Percentiles rank a stretch among this genome's conserved stretches.
phyloP scores from a whole-genome alignment of 306 rosid species.

The Urtica urens region DNA sequence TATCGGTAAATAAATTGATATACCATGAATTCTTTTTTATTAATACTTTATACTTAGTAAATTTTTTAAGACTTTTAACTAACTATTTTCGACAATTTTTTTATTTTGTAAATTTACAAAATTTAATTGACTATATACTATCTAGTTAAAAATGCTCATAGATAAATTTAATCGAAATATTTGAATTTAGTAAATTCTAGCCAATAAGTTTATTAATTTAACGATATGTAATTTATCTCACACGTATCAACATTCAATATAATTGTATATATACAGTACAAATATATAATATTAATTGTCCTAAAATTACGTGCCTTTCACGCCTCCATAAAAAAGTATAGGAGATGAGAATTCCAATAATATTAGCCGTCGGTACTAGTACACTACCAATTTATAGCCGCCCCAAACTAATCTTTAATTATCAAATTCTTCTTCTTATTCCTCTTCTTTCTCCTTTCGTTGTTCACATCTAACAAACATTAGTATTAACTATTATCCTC shows the following conservation, averaged over 20 bases:
- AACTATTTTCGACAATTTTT: no score
- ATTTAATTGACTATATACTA: no score
- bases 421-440: not conserved
- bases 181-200: no score
- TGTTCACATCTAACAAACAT: not conserved
- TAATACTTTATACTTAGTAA: no score
- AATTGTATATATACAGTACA: not conserved
- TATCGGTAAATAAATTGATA: no score
- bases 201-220: no score
- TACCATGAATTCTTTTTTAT: no score
- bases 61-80: no score
- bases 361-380: not conserved
- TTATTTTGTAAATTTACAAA: no score
- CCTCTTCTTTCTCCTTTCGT: not conserved
- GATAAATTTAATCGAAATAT: no score
- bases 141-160: no score
- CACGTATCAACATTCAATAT: not conserved
- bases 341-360: not conserved
- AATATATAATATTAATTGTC: not conserved
- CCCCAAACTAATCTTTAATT: constrained; percentile 13
- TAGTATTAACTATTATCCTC: not conserved
- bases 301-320: constrained; percentile 28
- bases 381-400: constrained; percentile 3
- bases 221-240: not conserved
- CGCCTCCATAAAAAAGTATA: constrained; percentile 11